Evolutionary conservation across 495 filamentous ascomycete genomes (phyloP), one percentile per base, ranked within the genome.

Genomic region (Rhizodiscina lignyota): DNA sequence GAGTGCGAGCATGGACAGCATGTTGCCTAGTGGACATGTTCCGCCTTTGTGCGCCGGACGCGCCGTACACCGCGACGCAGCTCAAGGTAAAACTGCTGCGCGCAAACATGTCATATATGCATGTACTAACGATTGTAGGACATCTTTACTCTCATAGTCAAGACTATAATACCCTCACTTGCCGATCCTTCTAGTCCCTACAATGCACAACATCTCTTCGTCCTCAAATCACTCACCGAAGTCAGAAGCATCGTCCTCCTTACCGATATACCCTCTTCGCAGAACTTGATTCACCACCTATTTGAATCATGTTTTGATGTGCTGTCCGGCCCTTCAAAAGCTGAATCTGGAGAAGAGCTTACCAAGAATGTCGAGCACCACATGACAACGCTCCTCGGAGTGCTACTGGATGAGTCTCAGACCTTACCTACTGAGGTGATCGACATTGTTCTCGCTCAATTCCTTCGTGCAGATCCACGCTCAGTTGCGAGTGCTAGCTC

Each of bases 381-480:
- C 46, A 86, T 96, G 83, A 89, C 77, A 4, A 69, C 75, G 29
- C 67, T 96, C 18, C 65, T 99, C 13, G 72, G 77, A 2, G 79
- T 74, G 2, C 63, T 99, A 28, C 76, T 96, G 17, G 91, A 96
- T 43, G 89, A 99, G 54, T 75, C 77, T 24, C 60, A 67, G 11
- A 73, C 68, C n/a, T 63, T 99, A 2, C 81, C 91, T 0, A 58
- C 72, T 0, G 74, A 83, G 39, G 82, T 89, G 1, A 68, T 94
- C n/a, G 87, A 99, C 49, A 74, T 86, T 10, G 84, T 99, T 40
- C 75, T 96, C 41, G 84, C 84, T 3, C 89, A 99, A 53, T 99
- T 99, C 49, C 62, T 96, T 30, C 73, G 89, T 40, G 83, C 83
- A 2, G 83, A 83, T 37, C 76, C 77, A 8, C 63, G 64, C 17